Base-by-base conservation (phyloP, 2,329 filamentous ascomycete species). In the Neurospora sp. region DNA sequence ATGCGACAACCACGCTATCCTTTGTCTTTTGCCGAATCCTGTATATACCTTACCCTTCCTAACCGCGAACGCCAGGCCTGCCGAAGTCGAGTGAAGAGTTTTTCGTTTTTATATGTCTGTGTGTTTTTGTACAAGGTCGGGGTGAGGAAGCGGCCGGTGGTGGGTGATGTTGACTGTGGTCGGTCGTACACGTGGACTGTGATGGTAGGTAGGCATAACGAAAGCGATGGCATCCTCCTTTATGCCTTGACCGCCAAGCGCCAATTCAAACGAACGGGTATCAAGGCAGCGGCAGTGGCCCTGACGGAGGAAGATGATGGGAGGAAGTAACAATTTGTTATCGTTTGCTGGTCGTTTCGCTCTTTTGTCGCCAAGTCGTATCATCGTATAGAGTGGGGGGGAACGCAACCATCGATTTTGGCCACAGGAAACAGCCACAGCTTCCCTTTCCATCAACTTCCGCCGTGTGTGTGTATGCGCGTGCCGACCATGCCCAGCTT, bases 51-150 rank as follows among this genome's bases (percentile, higher is more conserved):
- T 36, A 36, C 23, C 69, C 68, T 67, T 38, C 69, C 69, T n/a
- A 71, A 71, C 41, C 70, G 39, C 65, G 67, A 75, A 74, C 74
- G 73, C 74, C 74, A 73, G 67, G 74, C 73, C 70, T 74, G 71
- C 73, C 72, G 70, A 72, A 74, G 69, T 75, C 74, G 74, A 76
- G 74, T 76, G 74, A 76, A 75, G 74, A 75, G 72, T 70, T 67
- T 67, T 72, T 68, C 74, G 66, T 71, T 28, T 62, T 62, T 57
- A 8, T 17, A 36, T 62, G 28, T 62, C 12, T 62, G 12, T 62
- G 52, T 17, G 3, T 62, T 33, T 33, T 33, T 62, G 52, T 62
- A 62, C 52, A 62, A 62, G 52, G 52, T n/a, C 28, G 52, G 52
- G 28, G 40, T 6, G 17, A 15, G 15, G 6, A 15, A 41, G 17